phyloP scores from a whole-genome alignment of 306 rosid species.

The Cotoneaster glaucophyllus region DNA sequence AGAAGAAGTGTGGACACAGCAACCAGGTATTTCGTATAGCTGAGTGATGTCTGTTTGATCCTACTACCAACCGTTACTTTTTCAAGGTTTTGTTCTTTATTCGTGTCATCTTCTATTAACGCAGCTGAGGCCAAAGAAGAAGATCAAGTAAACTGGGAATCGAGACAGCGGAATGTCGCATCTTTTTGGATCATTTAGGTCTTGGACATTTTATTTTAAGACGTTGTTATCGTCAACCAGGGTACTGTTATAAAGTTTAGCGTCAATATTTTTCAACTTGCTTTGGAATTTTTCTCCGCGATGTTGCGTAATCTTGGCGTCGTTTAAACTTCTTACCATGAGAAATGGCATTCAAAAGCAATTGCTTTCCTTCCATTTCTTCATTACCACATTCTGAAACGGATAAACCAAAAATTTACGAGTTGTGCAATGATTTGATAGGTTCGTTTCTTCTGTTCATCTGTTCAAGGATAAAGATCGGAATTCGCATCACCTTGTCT shows the following conservation, averaged over 20 bases:
- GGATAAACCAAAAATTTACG: too few species aligned
- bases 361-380: neutral
- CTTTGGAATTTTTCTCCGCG: neutral
- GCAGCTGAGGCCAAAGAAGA: slow-evolving; percentile 99
- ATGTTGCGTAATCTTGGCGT: neutral
- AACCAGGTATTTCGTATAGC: slow-evolving; percentile 53
- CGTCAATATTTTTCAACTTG: neutral
- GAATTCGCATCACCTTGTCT: slow-evolving; percentile 44
- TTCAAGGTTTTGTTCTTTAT: neutral
- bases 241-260: neutral
- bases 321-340: neutral
- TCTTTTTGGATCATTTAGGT: slow-evolving; percentile 17
- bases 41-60: neutral
- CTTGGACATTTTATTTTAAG: slow-evolving; percentile 6
- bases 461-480: neutral
- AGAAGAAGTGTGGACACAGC: slow-evolving; percentile 99
- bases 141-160: slow-evolving; percentile 69
- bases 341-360: neutral
- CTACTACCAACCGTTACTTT: neutral
- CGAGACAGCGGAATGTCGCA: neutral
- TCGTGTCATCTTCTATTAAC: neutral
- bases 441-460: neutral
- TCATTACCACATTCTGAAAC: too few species aligned
- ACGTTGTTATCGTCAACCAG: neutral
- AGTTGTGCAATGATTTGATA: too few species aligned